Evolutionary conservation across 1,139 yeast species (phyloP).

Genomic region (Blastobotrys niveus): DNA sequence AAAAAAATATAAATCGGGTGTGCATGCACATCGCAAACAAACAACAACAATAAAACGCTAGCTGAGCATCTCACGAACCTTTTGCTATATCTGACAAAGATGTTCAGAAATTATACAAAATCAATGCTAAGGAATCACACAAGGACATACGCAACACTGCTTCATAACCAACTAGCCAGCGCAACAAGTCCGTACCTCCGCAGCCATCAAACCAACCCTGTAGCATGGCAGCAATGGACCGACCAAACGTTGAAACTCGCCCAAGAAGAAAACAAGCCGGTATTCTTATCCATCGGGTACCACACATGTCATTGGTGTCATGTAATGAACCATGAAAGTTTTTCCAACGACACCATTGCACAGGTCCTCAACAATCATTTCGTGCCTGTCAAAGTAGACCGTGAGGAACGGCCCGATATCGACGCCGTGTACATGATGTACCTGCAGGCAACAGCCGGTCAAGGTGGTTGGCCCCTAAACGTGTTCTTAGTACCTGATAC

Average conservation of each 20-base stretch:
- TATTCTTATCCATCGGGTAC: slow-evolving; percentile 37
- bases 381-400: slow-evolving; percentile 37
- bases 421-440: slow-evolving; percentile 38
- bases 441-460: slow-evolving; percentile 36
- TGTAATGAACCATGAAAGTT: slow-evolving; percentile 37
- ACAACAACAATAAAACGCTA: no score
- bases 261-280: slow-evolving; percentile 30
- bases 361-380: slow-evolving; percentile 31
- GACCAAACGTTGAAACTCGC: slow-evolving; percentile 33
- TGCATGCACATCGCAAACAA: no score
- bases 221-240: slow-evolving; percentile 40
- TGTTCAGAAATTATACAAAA: no score
- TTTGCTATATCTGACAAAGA: no score
- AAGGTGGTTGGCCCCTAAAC: slow-evolving; percentile 41
- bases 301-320: slow-evolving; percentile 39
- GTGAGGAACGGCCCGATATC: slow-evolving; percentile 38
- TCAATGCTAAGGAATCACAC: no score
- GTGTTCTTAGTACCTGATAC: slow-evolving; percentile 36
- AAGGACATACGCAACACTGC: slow-evolving; percentile 12
- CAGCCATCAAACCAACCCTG: slow-evolving; percentile 29
- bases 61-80: no score
- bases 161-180: slow-evolving; percentile 25
- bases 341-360: slow-evolving; percentile 30
- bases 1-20: no score
- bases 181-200: slow-evolving; percentile 30